Evolutionary conservation across 768 basidiomycete genomes (phyloP), one percentile per base, ranked within the genome.

Genomic region (Imleria badia): DNA sequence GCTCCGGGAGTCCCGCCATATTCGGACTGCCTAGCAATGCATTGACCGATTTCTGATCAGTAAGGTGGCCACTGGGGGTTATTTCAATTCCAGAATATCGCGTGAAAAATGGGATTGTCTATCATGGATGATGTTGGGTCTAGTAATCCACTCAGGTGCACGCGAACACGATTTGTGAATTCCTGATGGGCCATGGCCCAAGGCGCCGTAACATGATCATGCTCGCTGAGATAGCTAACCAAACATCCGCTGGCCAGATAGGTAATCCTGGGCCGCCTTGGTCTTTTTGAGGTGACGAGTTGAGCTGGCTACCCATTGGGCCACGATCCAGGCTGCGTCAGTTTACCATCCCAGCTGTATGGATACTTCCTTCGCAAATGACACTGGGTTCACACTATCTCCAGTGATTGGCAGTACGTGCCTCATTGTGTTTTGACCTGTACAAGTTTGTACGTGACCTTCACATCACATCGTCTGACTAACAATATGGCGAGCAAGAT

Each of bases 31-130:
- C n/a, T 42, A 66, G 60, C 66, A 48, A 54, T 64, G 64, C 58
- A 62, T 54, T 68, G 59, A 69, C 70, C 68, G 55, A 68, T 60
- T 62, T 68, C 48, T 65, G 64, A 66, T 65, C 60, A 70, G 55
- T 52, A 42, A 50, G 58, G 54, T 57, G 65, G 52, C 63, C 61
- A 68, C 66, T 63, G 66, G 63, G 48, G 54, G 62, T 70, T 70
- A 66, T 61, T n/a, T 72, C 69, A 71, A 61, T 52, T 57, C 61
- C 54, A 55, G 51, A 55, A 61, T 42, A 48, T 58, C 67, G 53
- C 61, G 53, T 56, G 63, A 55, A 51, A 72, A 71, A 34, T 13
- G 58, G 51, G 68, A 72, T 66, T 68, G 68, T 38, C 70, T 72
- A 69, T 70, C 65, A n/a, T n/a, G n/a, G n/a, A 71, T 61, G 59